Evolutionary conservation across 305 asterid species (phyloP), one percentile per base, ranked within the genome.

Genomic region (Euphrasia arctica): DNA sequence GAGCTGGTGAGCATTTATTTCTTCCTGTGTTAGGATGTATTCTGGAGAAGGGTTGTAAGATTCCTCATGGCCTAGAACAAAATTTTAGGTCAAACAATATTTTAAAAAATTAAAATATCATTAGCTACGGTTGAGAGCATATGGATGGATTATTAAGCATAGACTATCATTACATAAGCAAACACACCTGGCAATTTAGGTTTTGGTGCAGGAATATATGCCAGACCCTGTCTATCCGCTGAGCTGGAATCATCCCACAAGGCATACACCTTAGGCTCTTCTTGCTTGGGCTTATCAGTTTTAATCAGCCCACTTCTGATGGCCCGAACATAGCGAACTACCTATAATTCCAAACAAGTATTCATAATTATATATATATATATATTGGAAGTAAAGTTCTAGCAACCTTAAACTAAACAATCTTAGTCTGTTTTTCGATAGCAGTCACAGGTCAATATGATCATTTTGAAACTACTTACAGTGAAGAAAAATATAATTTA

Each of bases 201-300:
- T 71, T 90, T 93, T 56, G 97, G 99, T 28, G 97, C 90, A 61
- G 98, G 96, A 72, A 90, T 88, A 74, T 84, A 90, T 49, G 96
- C 83, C 85, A 88, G 75, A 49, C 96, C 91, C 62, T 80, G 95
- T 65, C 97, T 83, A 72, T 84, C 98, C 50, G 85, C 70, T 31
- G 87, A 55, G 75, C 63, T 81, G 54, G 95, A 68, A 71, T 93
- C 95, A 79, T 88, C 97, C 99, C 99, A 93, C 74, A 90, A 65
- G 59, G 68, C 82, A 69, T 85, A 93, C 64, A 70, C 68, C 31
- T 52, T 69, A 54, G 84, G 83, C 78, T 86, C 80, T 78, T 88
- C 91, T 39, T 39, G 43, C 78, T 88, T 88, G 56, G 95, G 92
- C 72, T 86, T 85, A 72, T 78, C 89, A 72, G 81, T 70, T 73